phyloP scores from a whole-genome alignment of 2,329 filamentous ascomycete genomes.

The Pleoardoris graminearum region DNA sequence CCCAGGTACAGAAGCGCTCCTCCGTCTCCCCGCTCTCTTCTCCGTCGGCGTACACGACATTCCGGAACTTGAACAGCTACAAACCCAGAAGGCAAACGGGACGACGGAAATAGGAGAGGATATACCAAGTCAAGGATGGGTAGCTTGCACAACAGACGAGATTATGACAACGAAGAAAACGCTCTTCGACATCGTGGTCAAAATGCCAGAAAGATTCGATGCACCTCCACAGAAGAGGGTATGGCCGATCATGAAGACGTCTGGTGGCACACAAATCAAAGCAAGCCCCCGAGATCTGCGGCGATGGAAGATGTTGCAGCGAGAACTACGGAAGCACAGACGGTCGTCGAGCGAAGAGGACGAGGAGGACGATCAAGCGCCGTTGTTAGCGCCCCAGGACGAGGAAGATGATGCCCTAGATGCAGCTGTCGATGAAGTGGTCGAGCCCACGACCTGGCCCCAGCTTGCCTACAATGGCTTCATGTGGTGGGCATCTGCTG shows the following conservation, averaged over 20 bases:
- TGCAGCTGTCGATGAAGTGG: constrained; percentile 46
- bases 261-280: constrained; percentile 67
- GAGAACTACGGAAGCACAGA: constrained; percentile 40
- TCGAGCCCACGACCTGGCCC: constrained; percentile 65
- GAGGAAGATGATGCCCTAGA: constrained; percentile 41
- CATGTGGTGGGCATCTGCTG: constrained; percentile 89
- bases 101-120: constrained; percentile 49
- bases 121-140: constrained; percentile 66
- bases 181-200: constrained; percentile 87
- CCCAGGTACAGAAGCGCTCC: constrained; percentile 61
- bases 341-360: constrained; percentile 24
- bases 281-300: constrained; percentile 89
- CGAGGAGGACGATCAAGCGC: constrained; percentile 25
- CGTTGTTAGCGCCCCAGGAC: constrained; percentile 24
- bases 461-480: constrained; percentile 79
- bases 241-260: constrained; percentile 76
- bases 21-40: constrained; percentile 79
- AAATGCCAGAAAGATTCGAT: constrained; percentile 69
- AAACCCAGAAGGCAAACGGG: constrained; percentile 40
- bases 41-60: constrained; percentile 94
- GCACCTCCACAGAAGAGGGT: constrained; percentile 57
- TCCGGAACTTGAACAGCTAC: constrained; percentile 69
- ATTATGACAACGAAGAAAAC: constrained; percentile 84
- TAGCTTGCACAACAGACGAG: constrained; percentile 94
- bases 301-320: constrained; percentile 58